Base-by-base conservation (phyloP, 2,329 filamentous ascomycete genomes). In the Corinectria fuckeliana region DNA sequence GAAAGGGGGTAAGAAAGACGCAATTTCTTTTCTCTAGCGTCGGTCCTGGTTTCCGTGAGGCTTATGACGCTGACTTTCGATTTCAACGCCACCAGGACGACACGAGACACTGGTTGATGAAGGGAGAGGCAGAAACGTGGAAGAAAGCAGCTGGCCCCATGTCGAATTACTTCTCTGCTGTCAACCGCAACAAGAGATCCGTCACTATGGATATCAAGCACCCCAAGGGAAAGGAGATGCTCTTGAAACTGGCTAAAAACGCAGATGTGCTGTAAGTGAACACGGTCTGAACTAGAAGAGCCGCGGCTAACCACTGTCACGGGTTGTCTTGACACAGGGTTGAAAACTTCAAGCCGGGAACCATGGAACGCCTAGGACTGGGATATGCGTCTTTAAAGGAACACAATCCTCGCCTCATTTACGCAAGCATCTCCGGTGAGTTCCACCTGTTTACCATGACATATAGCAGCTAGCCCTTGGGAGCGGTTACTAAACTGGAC, bases 171-270 rank as follows among this genome's bases (percentile, higher is more conserved):
- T 81, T 80, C 64, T 73, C 73, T 5, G 71, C 76, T 2, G 71
- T 81, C 21, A 81, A 81, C 39, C 73, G 79, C 10, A 81, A 81
- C 58, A 81, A 81, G 60, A 68, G 74, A 8, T 79, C 76, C 8
- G 68, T 81, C 10, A 68, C 73, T 0, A 16, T 76, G 10, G 64
- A 76, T 44, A 21, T 76, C 5, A 76, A 76, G 39, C 50, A 69
- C 3, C 56, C 63, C 2, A 54, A 67, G 20, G 75, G 72, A 0
- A 60, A 62, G 8, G 52, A 72, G 4, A 67, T 80, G 13, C 59
- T 79, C 5, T 60, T 75, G 5, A 62, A 72, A 3, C 68, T 82
- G 9, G 73, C 71, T 1, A 72, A 73, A 51, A 61, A 69, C 0
- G 67, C 72, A 7, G 78, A 81, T 59, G 72, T 81, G 1, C 69